Base-by-base conservation (phyloP, 805 yeast species). In the Candida nemodendra region DNA sequence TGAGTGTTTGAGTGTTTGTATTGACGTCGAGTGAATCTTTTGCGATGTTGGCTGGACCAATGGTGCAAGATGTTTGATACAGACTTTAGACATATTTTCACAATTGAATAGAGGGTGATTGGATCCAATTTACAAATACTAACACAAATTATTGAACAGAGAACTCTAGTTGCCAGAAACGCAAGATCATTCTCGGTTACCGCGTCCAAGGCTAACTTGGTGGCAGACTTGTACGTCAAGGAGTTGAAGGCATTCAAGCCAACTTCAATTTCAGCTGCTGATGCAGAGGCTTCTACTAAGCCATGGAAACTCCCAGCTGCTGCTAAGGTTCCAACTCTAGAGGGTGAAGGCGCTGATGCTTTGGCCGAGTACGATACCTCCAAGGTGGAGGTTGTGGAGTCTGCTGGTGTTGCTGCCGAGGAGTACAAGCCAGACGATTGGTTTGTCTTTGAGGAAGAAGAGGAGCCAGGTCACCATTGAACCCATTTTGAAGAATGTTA, bases 181-280 rank as follows among this genome's bases (percentile, higher is more conserved):
- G 45, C 45, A 38, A 57, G 62, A 57, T 45, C 39, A 38, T 53
- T 59, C 44, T 45, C 58, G 21, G 46, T 50, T 15, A 40, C 61
- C 18, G 41, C 53, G 30, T 42, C 50, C 32, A 59, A 62, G 55
- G 39, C 52, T 31, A 58, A 90, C 75, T 71, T 84, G 61, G 66
- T 90, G 60, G 76, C 86, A 64, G 96, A 90, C 52, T 76, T 90
- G 54, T 90, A 90, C 73, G 69, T 91, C 60, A 79, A 76, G 64
- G 95, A 90, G 68, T 72, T 93, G 68, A 86, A 82, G 72, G 78
- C 79, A 46, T 90, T 86, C 80, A 88, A 89, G 74, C 90, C 96
- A 61, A 76, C 82, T 42, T 79, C 88, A 44, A 61, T 82, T 38
- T 68, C 84, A 42, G 78, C 84, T 42, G 71, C 76, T 50, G 95